Base-by-base conservation (phyloP, 140 eudicot species). In the Bidens hawaiensis region DNA sequence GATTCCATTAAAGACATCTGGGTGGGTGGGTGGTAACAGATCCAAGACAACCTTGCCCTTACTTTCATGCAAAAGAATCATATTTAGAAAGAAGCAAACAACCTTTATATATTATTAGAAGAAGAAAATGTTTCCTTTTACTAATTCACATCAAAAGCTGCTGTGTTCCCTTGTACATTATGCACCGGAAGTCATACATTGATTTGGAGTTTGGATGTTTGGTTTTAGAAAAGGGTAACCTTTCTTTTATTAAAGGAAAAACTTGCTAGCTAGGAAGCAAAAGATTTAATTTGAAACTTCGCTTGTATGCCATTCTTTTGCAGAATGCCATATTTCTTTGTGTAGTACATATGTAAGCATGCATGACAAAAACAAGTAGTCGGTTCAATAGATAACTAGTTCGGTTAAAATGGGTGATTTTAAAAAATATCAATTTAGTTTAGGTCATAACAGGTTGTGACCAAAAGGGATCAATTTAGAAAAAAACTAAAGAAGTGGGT, bases 11-110 rank as follows among this genome's bases (percentile, higher is more conserved):
- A 73, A 38, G 62, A 62, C 65, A 48, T 58, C 46, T 57, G 77
- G 60, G 84, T 75, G 46, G n/a, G n/a, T n/a, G n/a, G n/a, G n/a
- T n/a, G n/a, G n/a, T n/a, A n/a, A 23, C 68, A 75, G 93, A 84
- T 84, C 93, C 93, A 67, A 84, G 87, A 73, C 78, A 65, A 65
- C 72, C 59, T 70, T 70, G 74, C 77, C 76, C 84, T 84, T 84
- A 80, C 91, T 80, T 84, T 80, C 82, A 80, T 80, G 87, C 79
- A 84, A 80, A 77, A 56, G 72, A 63, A 66, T 56, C 66, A 75
- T 60, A 66, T 26, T 21, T 5, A 24, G 27, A 68, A 38, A 64
- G 53, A 82, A 71, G 71, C 72, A 50, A 66, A 70, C 43, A 75
- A 49, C 78, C 81, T 77, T 75, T 65, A 61, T 45, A 45, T 22